phyloP scores from a whole-genome alignment of 2,329 filamentous ascomycete species.

The Zalaria obscura region DNA sequence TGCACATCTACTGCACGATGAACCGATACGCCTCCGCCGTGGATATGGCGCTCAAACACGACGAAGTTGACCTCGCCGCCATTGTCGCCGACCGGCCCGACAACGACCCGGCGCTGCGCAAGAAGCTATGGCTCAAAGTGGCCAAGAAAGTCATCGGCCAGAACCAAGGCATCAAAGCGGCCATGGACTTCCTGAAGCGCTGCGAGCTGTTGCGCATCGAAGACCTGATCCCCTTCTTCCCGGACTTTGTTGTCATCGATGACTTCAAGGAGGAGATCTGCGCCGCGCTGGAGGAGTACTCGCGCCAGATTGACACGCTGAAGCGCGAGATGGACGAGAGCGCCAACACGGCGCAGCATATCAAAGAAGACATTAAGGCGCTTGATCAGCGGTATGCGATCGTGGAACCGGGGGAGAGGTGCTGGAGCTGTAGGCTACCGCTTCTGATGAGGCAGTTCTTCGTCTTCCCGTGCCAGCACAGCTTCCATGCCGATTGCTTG shows the following conservation, averaged over 20 bases:
- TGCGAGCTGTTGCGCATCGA: constrained; percentile 90
- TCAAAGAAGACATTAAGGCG: constrained; percentile 75
- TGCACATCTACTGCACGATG: constrained; percentile 97
- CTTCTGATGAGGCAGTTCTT: constrained; percentile 88
- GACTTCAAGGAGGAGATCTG: constrained; percentile 99
- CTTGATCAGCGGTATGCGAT: constrained; percentile 87
- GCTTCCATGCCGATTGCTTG: constrained; percentile 91
- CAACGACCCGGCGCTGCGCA: constrained; percentile 60
- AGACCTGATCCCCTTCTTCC: constrained; percentile 95
- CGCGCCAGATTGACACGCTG: constrained; percentile 72
- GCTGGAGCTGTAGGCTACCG: constrained; percentile 75
- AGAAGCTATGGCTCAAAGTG: constrained; percentile 90
- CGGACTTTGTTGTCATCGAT: constrained; percentile 95
- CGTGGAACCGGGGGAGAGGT: constrained; percentile 89
- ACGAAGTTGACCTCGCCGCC: constrained; percentile 78
- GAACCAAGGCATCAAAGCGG: constrained; percentile 66
- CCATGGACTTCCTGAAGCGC: constrained; percentile 83
- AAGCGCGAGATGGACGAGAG: constrained; percentile 95
- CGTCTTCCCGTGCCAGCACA: constrained; percentile 95
- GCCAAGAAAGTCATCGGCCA: constrained; percentile 87
- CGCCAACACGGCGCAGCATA: constrained; percentile 75
- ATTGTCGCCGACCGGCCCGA: constrained; percentile 78
- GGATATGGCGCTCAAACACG: constrained; percentile 77
- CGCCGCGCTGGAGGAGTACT: constrained; percentile 82
- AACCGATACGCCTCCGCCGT: constrained; percentile 87